phyloP scores from a whole-genome alignment of 106 monocot species.

The Posidonia australis region DNA sequence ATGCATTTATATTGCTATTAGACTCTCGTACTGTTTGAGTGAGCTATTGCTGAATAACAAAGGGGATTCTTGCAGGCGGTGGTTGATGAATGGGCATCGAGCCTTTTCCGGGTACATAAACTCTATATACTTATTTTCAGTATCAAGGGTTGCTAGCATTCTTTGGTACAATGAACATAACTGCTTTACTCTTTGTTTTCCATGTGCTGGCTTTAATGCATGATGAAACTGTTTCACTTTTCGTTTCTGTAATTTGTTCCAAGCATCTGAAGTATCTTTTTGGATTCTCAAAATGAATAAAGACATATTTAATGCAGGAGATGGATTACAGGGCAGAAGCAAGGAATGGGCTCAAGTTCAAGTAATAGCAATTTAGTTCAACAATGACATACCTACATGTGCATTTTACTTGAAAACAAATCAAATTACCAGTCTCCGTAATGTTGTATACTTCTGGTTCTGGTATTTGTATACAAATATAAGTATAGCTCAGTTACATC shows the following conservation, averaged over 20 bases:
- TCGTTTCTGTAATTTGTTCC: neutral
- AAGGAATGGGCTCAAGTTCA: conserved; percentile 83
- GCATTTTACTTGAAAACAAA: too few relatives aligned
- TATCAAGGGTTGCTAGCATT: neutral
- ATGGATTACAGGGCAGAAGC: conserved; percentile 95
- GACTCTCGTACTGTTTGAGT: conserved; percentile 8
- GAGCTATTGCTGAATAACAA: conserved; percentile 19
- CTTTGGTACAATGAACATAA: too few relatives aligned
- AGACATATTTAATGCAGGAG: conserved; percentile 99
- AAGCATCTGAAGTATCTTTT: conserved; percentile 28
- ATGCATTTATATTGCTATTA: conserved; percentile 4
- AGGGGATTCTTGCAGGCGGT: conserved; percentile 63
- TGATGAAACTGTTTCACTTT: too few relatives aligned
- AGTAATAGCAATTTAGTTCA: conserved; percentile 24
- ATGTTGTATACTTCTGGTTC: too few relatives aligned
- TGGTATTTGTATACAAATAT: too few relatives aligned
- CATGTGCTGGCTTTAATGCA: too few relatives aligned
- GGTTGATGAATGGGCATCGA: conserved; percentile 95
- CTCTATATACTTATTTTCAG: neutral
- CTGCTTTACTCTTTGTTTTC: too few relatives aligned
- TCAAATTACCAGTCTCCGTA: too few relatives aligned
- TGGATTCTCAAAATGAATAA: conserved; percentile 98
- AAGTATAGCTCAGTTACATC: too few relatives aligned
- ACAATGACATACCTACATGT: too few relatives aligned
- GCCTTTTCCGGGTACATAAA: conserved; percentile 72